Evolutionary conservation across 257 asterid genomes (phyloP).

Genomic region (Nemophila menziesii): DNA sequence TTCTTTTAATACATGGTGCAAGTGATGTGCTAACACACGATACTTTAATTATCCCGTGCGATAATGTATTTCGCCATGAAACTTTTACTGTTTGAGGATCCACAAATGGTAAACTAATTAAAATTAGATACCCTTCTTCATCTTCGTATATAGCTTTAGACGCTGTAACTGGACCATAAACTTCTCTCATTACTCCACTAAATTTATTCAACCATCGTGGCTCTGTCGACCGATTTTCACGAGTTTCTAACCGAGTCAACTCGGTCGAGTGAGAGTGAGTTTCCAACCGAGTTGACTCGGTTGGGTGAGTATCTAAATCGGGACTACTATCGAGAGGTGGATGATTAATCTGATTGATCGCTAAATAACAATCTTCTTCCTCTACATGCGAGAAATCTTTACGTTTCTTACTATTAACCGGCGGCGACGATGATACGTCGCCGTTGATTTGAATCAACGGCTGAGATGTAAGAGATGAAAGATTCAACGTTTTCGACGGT

Average conservation of each 20-base stretch:
- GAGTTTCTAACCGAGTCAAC: no score
- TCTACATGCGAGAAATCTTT: slow-evolving; percentile 46
- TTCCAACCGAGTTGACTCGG: slow-evolving; percentile 57
- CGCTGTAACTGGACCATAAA: slow-evolving; percentile 75
- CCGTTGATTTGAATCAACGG: slow-evolving; percentile 46
- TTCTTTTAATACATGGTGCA: slow-evolving; percentile 59
- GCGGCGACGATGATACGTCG: slow-evolving; percentile 41
- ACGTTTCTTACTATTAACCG: slow-evolving; percentile 44
- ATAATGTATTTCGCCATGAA: slow-evolving; percentile 74
- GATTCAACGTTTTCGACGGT: slow-evolving; percentile 50
- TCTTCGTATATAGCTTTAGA: slow-evolving; percentile 80
- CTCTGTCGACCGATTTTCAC: no score
- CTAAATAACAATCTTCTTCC: slow-evolving; percentile 37
- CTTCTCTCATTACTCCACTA: slow-evolving; percentile 58
- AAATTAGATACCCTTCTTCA: slow-evolving; percentile 50
- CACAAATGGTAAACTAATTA: slow-evolving; percentile 76
- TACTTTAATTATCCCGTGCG: slow-evolving; percentile 70
- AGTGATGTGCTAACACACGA: slow-evolving; percentile 67
- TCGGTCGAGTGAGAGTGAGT: no score
- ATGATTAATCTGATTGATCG: slow-evolving; percentile 25
- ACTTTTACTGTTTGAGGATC: slow-evolving; percentile 83
- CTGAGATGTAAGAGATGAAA: slow-evolving; percentile 54
- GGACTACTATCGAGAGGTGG: slow-evolving; percentile 30
- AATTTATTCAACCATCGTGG: slow-evolving; percentile 63
- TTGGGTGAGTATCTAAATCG: slow-evolving; percentile 41